Evolutionary conservation across 345 rosid species (phyloP), one percentile per base, ranked within the genome.

Genomic region (Camelina sativa): DNA sequence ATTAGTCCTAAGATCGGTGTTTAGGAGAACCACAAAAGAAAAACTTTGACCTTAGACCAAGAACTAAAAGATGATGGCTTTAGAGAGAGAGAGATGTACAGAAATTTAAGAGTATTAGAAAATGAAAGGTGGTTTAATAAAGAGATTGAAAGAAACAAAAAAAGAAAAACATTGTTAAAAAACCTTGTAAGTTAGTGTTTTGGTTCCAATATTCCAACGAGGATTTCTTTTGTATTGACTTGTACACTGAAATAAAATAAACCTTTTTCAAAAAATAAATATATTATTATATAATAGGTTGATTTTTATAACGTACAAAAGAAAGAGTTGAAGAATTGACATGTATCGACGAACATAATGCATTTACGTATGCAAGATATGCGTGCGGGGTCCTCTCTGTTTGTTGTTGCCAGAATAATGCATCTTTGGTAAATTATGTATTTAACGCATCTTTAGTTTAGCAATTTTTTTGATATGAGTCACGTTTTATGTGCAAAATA

Each of bases 31-130:
- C 60, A 63, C 53, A 63, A 55, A 34, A 55, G 6, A 62, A 17
- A 28, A 17, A 28, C 56, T 71, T 69, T 71, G 80, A 70, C 67
- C 53, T 65, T 71, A 9, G 47, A 54, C 12, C n/a, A 64, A 77
- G 68, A 58, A 38, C 56, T 58, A 7, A 65, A 65, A 71, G 80
- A 63, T 63, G 76, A 63, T 76, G 71, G 64, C 68, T 72, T 58
- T 6, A 52, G 57, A 57, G 57, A 56, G 51, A 68, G 30, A 61
- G 53, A 69, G 35, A 56, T 35, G 51, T n/a, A 32, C 47, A 58
- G 38, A 52, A 11, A 4, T 34, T 46, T 8, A 35, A 58, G 46
- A 67, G 53, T 63, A 48, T 40, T 38, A n/a, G 76, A 65, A 57
- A 71, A 77, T 52, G 64, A 65, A 55, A 57, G 25, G 11, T 63